These are phyloP conservation scores for Prunus campanulata DNA, from an alignment of 306 rosid genomes.

Conservation along the genomic window DNA sequence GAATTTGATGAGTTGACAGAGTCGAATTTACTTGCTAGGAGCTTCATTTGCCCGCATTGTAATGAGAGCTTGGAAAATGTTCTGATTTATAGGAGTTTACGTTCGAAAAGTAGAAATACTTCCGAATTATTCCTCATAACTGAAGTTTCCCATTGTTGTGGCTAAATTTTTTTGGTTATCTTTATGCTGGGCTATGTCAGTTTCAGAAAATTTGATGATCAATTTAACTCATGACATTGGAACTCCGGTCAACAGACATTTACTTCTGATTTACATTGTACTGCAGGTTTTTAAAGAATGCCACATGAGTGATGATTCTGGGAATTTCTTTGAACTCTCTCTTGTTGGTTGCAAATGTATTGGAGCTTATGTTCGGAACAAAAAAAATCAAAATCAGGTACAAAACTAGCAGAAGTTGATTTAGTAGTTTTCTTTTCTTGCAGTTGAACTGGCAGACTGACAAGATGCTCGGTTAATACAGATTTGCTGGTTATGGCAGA, in stretches of 20 bases:
- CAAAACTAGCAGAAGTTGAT: not conserved
- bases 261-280: not conserved
- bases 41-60: not conserved
- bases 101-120: not conserved
- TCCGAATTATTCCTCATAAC: not conserved
- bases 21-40: not conserved
- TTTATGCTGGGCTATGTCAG: too few relatives aligned
- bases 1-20: not conserved
- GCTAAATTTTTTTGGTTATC: too few relatives aligned
- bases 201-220: too few relatives aligned
- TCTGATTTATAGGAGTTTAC: not conserved
- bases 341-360: conserved; percentile 90
- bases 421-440: not conserved
- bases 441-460: conserved; percentile 14
- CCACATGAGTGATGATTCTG: conserved; percentile 48
- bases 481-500: conserved; percentile 85
- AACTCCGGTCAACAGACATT: not conserved
- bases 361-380: conserved; percentile 90
- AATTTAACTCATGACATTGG: too few relatives aligned
- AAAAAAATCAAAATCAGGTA: conserved; percentile 96
- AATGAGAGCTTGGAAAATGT: not conserved
- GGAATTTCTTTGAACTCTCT: conserved; percentile 77
- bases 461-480: conserved; percentile 33
- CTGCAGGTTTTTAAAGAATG: conserved; percentile 75
- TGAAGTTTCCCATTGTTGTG: not conserved